phyloP scores from a whole-genome alignment of 345 rosid species.

The Murraya koenigii region DNA sequence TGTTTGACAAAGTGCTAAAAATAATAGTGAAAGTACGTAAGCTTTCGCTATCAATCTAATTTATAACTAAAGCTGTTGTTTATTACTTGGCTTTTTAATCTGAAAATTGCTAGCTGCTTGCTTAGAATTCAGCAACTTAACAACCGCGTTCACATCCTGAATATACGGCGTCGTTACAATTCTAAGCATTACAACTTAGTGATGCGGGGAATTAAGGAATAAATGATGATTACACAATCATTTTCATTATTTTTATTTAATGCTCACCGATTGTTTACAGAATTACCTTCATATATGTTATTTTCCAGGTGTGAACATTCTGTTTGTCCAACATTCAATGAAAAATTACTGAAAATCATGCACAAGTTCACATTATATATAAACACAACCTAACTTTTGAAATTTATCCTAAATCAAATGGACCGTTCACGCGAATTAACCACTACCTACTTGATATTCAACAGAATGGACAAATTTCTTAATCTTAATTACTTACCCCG shows the following conservation, averaged over 20 bases:
- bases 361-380: too few species aligned
- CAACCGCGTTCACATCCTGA: neutral
- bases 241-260: neutral
- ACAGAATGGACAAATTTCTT: neutral
- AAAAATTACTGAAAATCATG: neutral
- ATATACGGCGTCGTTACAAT: neutral
- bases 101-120: too few species aligned
- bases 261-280: neutral
- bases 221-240: neutral
- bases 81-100: too few species aligned
- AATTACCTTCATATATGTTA: neutral
- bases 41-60: conserved; percentile 25
- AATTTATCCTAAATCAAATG: neutral
- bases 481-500: conserved; percentile 13
- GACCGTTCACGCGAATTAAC: neutral
- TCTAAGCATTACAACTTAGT: conserved; percentile 10
- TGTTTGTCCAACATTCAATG: neutral
- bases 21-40: neutral
- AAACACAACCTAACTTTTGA: neutral
- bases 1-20: conserved; percentile 30
- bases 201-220: conserved; percentile 10
- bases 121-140: neutral
- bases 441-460: neutral
- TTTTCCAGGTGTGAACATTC: neutral
- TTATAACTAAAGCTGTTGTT: neutral